Conservation (phyloP, 75 land plant species). For the Sequoiadendron giganteum region DNA sequence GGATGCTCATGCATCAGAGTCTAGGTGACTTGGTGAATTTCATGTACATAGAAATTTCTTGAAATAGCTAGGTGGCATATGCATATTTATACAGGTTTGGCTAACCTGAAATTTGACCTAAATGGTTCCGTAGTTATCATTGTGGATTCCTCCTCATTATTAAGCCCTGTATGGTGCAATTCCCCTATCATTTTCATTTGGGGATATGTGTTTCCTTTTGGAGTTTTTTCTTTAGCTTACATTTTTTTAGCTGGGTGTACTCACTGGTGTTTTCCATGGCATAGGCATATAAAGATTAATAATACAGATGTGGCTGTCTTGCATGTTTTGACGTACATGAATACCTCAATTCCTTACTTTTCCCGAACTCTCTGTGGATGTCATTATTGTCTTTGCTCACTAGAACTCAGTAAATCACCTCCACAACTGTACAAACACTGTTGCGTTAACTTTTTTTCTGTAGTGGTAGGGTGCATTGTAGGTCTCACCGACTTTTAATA, state of each 20-base stretch:
- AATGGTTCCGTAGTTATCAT: background rate
- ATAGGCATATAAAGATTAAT: background rate
- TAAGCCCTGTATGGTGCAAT: background rate
- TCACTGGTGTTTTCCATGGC: background rate
- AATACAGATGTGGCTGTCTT: background rate
- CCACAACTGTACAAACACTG: background rate
- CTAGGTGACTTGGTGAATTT: background rate
- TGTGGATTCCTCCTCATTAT: background rate
- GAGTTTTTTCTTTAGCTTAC: background rate
- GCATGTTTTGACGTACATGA: background rate
- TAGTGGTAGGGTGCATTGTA: background rate
- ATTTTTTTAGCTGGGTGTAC: background rate
- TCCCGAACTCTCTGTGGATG: background rate
- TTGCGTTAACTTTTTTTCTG: background rate
- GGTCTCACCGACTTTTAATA: background rate
- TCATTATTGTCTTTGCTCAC: background rate
- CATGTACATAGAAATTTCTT: background rate
- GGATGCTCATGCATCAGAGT: too few relatives aligned
- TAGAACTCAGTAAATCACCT: background rate
- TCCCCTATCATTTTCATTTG: background rate
- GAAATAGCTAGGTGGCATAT: background rate
- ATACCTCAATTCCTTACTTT: background rate
- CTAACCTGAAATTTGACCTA: background rate
- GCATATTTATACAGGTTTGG: background rate
- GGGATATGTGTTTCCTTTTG: background rate